A percentile compares a stretch with the other conserved stretches of the same genome.
Evolutionary conservation across 352 stramenopile species (phyloP).

Genomic region (Elongisporangium anandrum): DNA sequence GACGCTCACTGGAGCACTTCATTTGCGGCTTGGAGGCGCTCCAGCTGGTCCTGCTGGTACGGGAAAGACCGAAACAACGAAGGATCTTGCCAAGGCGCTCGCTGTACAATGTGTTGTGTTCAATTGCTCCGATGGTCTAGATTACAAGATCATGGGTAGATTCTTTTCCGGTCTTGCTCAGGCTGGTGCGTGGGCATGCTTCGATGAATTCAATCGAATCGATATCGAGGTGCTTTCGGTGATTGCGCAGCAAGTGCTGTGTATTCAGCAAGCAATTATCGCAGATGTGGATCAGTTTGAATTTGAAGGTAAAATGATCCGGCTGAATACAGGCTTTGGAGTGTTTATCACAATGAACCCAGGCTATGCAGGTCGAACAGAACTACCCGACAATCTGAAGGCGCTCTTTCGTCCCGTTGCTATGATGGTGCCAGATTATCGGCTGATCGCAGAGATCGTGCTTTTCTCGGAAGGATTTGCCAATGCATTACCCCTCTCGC

Average conservation of each 20-base stretch:
- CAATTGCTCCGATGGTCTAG: conserved; percentile 93
- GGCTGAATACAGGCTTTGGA: conserved; percentile 88
- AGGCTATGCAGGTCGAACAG: conserved; percentile 90
- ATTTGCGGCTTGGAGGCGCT: conserved; percentile 89
- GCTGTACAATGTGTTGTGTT: conserved; percentile 95
- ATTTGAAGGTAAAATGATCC: conserved; percentile 92
- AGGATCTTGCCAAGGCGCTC: conserved; percentile 92
- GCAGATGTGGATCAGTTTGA: conserved; percentile 87
- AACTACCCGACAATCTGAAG: conserved; percentile 94
- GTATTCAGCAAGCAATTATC: conserved; percentile 93
- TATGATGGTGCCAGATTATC: conserved; percentile 95
- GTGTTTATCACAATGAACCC: conserved; percentile 97
- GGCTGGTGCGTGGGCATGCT: conserved; percentile 93
- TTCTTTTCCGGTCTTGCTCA: conserved; percentile 95
- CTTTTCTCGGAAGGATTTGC: conserved; percentile 93
- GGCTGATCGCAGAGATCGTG: conserved; percentile 93
- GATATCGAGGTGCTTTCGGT: conserved; percentile 95
- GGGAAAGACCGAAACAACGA: conserved; percentile 94
- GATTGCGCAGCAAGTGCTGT: conserved; percentile 95
- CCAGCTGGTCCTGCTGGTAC: conserved; percentile 92
- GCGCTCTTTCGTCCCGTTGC: conserved; percentile 91
- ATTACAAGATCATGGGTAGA: conserved; percentile 96
- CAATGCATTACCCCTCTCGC: conserved; percentile 88
- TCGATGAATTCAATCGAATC: conserved; percentile 97
- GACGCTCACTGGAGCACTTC: conserved; percentile 93